Conservation (phyloP, 495 filamentous ascomycete species). For the Friedmanniomyces endolithicus region DNA sequence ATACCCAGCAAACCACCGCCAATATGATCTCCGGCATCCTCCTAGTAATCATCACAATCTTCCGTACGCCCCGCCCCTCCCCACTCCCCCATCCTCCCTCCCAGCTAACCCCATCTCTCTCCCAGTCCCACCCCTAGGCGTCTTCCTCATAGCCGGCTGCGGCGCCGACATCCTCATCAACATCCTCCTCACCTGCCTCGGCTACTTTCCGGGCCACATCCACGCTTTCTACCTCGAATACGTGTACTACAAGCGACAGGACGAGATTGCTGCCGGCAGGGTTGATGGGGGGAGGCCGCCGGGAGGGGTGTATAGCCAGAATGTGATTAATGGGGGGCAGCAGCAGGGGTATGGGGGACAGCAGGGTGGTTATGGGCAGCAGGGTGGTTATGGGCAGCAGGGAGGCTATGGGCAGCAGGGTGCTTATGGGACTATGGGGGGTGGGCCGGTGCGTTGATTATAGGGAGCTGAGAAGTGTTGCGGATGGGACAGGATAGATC, state of each 20-base stretch:
- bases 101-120: neutral
- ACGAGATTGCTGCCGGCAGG: slow-evolving; percentile 41
- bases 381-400: too few relatives aligned
- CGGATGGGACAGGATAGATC: neutral
- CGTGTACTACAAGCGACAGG: slow-evolving; percentile 64
- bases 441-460: too few relatives aligned
- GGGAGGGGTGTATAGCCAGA: slow-evolving; percentile 69
- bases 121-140: slow-evolving; percentile 51
- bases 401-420: too few relatives aligned
- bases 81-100: too few relatives aligned
- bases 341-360: slow-evolving; percentile 6
- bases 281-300: slow-evolving; percentile 37
- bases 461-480: too few relatives aligned
- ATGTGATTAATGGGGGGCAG: slow-evolving; percentile 57
- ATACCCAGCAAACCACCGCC: neutral
- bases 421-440: too few relatives aligned
- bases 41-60: slow-evolving; percentile 47
- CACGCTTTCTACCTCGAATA: slow-evolving; percentile 90
- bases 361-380: too few relatives aligned
- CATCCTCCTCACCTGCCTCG: slow-evolving; percentile 48
- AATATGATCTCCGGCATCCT: slow-evolving; percentile 31
- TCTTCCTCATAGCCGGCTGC: slow-evolving; percentile 51
- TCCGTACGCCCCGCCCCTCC: slow-evolving; percentile 34
- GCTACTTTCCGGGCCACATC: slow-evolving; percentile 45
- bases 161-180: slow-evolving; percentile 54